Conservation (phyloP, 495 filamentous ascomycete species). For the Podospora pseudopauciseta region DNA sequence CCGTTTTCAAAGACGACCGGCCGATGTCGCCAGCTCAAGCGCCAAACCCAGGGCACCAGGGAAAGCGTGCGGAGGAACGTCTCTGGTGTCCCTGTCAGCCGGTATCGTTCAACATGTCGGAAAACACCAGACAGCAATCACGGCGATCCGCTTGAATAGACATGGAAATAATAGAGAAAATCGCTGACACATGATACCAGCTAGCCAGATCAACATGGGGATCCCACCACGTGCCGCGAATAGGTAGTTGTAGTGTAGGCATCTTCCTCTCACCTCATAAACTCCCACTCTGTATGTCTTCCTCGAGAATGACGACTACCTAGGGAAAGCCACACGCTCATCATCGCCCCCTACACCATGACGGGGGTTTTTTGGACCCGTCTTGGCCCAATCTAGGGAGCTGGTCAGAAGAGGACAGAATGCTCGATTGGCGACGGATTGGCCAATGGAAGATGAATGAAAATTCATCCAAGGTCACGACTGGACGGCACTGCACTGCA, state of each 20-base stretch:
- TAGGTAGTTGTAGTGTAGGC: no score
- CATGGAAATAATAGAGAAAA: neutral
- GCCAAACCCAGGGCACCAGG: neutral
- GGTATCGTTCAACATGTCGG: constrained; percentile 19
- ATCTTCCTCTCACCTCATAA: no score
- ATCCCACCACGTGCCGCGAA: neutral
- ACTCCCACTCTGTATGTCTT: neutral
- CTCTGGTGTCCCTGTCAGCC: constrained; percentile 13
- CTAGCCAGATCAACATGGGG: neutral
- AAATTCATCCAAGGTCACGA: neutral
- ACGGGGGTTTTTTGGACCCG: constrained; percentile 4
- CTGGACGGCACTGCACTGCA: constrained; percentile 18
- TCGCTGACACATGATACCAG: neutral
- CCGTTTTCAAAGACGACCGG: constrained; percentile 31
- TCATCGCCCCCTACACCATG: neutral
- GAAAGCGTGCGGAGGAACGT: constrained; percentile 10
- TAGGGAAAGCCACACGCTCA: neutral
- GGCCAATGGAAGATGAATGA: constrained; percentile 17
- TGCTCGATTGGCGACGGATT: neutral
- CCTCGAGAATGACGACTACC: neutral
- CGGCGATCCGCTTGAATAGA: neutral
- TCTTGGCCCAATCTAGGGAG: constrained; percentile 9
- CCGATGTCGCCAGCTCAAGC: constrained; percentile 34
- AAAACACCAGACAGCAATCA: neutral
- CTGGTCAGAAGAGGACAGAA: neutral